These are phyloP conservation scores for Rhizodiscina lignyota DNA, from an alignment of 495 filamentous ascomycete species.

Conservation along the genomic window DNA sequence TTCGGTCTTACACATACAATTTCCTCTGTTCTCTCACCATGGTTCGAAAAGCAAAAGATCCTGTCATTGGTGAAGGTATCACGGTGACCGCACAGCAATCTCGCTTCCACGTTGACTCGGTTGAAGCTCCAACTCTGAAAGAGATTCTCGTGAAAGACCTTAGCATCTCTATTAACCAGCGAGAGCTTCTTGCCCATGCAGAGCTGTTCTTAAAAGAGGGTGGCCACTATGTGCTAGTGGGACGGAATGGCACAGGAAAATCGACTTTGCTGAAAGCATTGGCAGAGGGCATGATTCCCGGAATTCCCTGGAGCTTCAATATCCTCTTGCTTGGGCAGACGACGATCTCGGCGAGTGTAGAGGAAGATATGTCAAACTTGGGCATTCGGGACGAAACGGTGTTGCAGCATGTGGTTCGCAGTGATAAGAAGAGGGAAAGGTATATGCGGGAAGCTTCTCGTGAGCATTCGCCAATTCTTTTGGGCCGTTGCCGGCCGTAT, in stretches of 20 bases:
- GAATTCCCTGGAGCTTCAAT: constrained; percentile 49
- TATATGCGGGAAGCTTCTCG: constrained; percentile 36
- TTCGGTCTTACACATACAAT: too few relatives aligned
- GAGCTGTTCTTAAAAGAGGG: constrained; percentile 54
- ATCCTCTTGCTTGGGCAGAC: constrained; percentile 64
- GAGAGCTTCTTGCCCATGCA: constrained; percentile 51
- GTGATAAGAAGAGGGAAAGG: constrained; percentile 42
- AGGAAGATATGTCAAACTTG: constrained; percentile 13
- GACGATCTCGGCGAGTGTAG: constrained; percentile 6
- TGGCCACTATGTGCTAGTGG: constrained; percentile 54
- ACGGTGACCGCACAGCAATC: constrained; percentile 2
- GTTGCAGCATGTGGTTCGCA: constrained; percentile 49
- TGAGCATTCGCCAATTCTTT: constrained; percentile 15
- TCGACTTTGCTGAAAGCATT: constrained; percentile 56
- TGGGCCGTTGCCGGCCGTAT: not conserved
- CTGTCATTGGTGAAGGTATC: too few relatives aligned
- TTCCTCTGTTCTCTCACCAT: too few relatives aligned
- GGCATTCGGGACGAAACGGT: constrained; percentile 25
- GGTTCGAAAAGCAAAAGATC: too few relatives aligned
- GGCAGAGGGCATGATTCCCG: constrained; percentile 61
- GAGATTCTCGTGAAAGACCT: constrained; percentile 20
- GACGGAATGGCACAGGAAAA: constrained; percentile 67
- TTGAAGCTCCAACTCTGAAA: not conserved
- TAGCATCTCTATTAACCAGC: constrained; percentile 26
- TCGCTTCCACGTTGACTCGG: constrained; percentile 1